Conservation (phyloP, 352 stramenopile species). For the Pythium sukuiense region DNA sequence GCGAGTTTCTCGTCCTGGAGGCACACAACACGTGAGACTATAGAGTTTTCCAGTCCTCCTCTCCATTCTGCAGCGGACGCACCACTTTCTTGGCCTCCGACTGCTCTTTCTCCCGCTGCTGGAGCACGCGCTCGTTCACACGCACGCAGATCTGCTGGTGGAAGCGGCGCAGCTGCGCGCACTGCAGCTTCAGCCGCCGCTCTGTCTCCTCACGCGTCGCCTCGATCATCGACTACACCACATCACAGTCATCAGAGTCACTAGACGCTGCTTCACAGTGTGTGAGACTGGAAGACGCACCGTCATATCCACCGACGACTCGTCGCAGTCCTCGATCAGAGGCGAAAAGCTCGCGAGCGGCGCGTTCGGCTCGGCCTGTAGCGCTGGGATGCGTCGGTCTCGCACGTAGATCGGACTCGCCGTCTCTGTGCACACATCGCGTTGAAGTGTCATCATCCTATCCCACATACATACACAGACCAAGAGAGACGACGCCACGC, state of each 20-base stretch:
- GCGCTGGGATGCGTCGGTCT: conserved; percentile 14
- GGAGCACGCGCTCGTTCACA: conserved; percentile 44
- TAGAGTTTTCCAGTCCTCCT: no score
- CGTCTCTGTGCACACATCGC: not conserved
- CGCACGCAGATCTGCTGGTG: conserved; percentile 60
- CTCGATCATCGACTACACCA: conserved; percentile 4
- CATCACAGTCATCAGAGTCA: not conserved
- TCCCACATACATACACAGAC: not conserved
- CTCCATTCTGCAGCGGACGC: not conserved
- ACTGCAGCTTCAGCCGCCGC: conserved; percentile 34
- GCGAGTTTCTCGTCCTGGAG: conserved; percentile 25
- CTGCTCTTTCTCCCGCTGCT: conserved; percentile 36
- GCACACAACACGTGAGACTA: not conserved
- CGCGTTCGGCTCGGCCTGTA: conserved; percentile 23
- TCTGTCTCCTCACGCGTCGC: conserved; percentile 20
- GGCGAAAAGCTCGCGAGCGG: conserved; percentile 17
- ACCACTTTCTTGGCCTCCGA: conserved; percentile 34
- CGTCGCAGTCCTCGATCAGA: conserved; percentile 16
- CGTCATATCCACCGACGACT: conserved; percentile 3
- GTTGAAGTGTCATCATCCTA: not conserved
- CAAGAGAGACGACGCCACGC: not conserved
- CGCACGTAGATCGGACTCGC: conserved; percentile 18
- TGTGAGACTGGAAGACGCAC: not conserved
- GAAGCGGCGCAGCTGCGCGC: conserved; percentile 52
- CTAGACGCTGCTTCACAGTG: not conserved